Base-by-base conservation (phyloP, 805 yeast species). In the Candida sithepensis region DNA sequence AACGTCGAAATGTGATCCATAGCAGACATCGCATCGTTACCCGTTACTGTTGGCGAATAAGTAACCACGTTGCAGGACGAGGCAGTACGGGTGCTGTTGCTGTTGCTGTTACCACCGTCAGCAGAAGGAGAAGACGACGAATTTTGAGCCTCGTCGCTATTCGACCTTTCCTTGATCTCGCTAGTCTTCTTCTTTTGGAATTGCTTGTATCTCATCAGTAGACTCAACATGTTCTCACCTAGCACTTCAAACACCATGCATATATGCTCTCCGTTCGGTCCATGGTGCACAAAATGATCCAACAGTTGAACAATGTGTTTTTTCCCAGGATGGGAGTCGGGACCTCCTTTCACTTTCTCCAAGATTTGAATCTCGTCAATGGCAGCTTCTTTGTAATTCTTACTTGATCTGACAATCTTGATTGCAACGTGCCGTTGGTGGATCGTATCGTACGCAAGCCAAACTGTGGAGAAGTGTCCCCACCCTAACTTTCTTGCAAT, bases 381-480 rank as follows among this genome's bases (percentile, higher is more conserved):
- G 0, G 87, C 87, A n/a, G 86, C 82, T 52, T 80, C 83, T 18
- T 74, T 66, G 61, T 79, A 82, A 59, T 71, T 73, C 32, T 68
- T 62, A 23, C 77, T 72, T 2, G 83, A 73, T 51, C 81, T 71
- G 18, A 82, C 85, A 51, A 82, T 76, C 57, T 82, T 82, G 54
- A 82, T 69, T 20, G 87, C 87, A 48, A 79, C 84, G 55, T 79
- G 83, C 24, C 69, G 59, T 16, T 68, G 67, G 14, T 56, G 39
- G 2, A 53, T 46, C 2, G 63, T 52, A 44, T 75, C 77, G 43
- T 60, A 64, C 1, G 85, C 85, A 24, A 82, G 62, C 87, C 87
- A 82, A n/a, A 82, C 88, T 1, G 87, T 81, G 36, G 84, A 78
- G 55, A 82, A 82, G 57, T 82, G 85, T 32, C 88, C 88, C 85